Base-by-base conservation (phyloP, 768 basidiomycete genomes). In the Cystobasidium tubakii region DNA sequence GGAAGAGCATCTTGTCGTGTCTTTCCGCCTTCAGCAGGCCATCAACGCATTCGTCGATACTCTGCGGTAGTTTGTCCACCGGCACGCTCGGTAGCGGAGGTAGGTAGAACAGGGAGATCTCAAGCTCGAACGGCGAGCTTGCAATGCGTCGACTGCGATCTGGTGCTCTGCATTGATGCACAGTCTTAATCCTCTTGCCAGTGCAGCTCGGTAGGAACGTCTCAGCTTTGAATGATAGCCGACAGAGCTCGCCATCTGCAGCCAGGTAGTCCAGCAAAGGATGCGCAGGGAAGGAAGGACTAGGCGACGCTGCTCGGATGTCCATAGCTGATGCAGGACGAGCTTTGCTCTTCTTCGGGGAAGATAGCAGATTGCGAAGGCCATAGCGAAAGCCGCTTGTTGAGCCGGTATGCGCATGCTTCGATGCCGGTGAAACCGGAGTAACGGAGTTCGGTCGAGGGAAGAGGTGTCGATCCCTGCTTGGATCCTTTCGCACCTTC, bases 301-400 rank as follows among this genome's bases (percentile, higher is more conserved):
- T 46, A 12, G 33, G 69, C n/a, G 69, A 71, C 6, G 53, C 34
- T 4, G 69, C 33, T 27, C 50, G 53, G 27, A 46, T 15, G 17
- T 71, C 69, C 69, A 71, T 71, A 6, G 36, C 55, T n/a, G 63
- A 65, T 15, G 36, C 63, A 15, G 63, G 63, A 31, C 63, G 63
- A 10, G 31, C 67, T 53, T 75, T 77, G 19, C 67, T 50, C 67
- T 71, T 63, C 25, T 62, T 65, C 21, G 73, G 66, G n/a, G 36
- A 50, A 0, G 36, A 60, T 9, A 66, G 65, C 1, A 53, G 42
- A 9, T 62, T 60, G 13, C 44, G 75, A 31, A 34, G 66, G 23
- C 54, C 75, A 15, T 36, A 29, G 6, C 69, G 69, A 54, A 71
- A 71, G 10, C 69, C 69, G 55, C 54, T 39, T 57, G 69, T 55